These are phyloP conservation scores for Fusarium agapanthi DNA, from an alignment of 2,329 filamentous ascomycete genomes.

Conservation along the genomic window DNA sequence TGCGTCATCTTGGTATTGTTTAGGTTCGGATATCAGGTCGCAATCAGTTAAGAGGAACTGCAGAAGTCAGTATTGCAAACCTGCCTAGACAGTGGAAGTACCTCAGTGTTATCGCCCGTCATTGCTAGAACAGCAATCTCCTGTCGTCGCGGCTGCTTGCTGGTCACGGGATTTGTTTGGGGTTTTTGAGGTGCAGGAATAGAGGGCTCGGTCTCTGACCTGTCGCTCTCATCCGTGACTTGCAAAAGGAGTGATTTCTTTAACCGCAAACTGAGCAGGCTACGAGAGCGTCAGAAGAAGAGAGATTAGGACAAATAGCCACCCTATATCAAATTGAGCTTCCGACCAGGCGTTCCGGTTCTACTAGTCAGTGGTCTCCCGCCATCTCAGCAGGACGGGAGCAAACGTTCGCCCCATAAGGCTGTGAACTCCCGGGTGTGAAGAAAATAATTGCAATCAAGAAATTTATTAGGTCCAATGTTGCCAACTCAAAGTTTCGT, in stretches of 20 bases:
- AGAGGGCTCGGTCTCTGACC: neutral
- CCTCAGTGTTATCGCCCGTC: neutral
- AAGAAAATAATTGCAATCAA: neutral
- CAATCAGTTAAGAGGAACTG: neutral
- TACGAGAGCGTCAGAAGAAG: too few species aligned
- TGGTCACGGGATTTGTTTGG: neutral
- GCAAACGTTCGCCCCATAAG: neutral
- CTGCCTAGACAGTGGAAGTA: rapidly evolving
- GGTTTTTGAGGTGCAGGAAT: neutral
- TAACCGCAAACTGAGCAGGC: too few species aligned
- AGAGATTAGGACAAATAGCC: too few species aligned
- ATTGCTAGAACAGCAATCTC: neutral
- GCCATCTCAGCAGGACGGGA: neutral
- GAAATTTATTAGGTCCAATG: too few species aligned
- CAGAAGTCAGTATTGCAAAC: neutral
- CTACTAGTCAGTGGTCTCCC: neutral
- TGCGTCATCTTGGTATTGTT: neutral
- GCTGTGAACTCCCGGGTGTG: neutral
- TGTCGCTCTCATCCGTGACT: rapidly evolving
- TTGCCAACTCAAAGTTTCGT: neutral
- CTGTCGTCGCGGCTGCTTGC: neutral
- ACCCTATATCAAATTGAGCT: neutral
- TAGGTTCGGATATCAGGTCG: neutral
- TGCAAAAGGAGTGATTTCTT: too few species aligned
- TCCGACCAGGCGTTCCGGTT: neutral